Conservation (phyloP, 306 rosid genomes). For the Alnus rubra region DNA sequence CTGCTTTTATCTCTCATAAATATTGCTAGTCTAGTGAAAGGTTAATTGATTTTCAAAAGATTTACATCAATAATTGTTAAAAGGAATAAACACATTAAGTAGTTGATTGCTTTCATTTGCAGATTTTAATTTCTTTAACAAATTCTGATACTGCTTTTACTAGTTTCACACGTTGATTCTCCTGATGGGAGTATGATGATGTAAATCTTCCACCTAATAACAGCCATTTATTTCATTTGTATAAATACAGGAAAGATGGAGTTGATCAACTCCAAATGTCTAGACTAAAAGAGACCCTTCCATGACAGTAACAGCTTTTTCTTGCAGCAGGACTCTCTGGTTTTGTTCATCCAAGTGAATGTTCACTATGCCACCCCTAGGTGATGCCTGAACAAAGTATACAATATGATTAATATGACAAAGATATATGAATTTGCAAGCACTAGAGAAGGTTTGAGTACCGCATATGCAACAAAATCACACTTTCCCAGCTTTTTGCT, state of each 20-base stretch:
- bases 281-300: conserved; percentile 67
- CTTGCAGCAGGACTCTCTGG: conserved; percentile 66
- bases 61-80: too few species aligned
- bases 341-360: conserved; percentile 63
- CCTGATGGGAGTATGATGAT: too few species aligned
- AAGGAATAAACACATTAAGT: too few species aligned
- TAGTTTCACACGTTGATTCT: too few species aligned
- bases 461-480: conserved; percentile 66
- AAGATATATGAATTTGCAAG: background rate
- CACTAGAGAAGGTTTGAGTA: conserved; percentile 21
- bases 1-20: too few species aligned
- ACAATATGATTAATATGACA: background rate
- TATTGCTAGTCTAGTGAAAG: too few species aligned
- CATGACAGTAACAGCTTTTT: conserved; percentile 69
- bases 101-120: too few species aligned
- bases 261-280: background rate
- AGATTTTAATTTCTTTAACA: too few species aligned
- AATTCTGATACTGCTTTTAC: too few species aligned
- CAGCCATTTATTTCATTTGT: background rate
- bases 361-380: conserved; percentile 62
- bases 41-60: too few species aligned
- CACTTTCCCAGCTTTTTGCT: conserved; percentile 66
- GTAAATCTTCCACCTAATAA: conserved; percentile 3
- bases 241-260: background rate
- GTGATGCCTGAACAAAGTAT: conserved; percentile 61